Percentiles rank a stretch among this genome's conserved stretches.
These are phyloP conservation scores for Fusarium sp. DNA, from an alignment of 2,329 filamentous ascomycete genomes.

Conservation along the genomic window DNA sequence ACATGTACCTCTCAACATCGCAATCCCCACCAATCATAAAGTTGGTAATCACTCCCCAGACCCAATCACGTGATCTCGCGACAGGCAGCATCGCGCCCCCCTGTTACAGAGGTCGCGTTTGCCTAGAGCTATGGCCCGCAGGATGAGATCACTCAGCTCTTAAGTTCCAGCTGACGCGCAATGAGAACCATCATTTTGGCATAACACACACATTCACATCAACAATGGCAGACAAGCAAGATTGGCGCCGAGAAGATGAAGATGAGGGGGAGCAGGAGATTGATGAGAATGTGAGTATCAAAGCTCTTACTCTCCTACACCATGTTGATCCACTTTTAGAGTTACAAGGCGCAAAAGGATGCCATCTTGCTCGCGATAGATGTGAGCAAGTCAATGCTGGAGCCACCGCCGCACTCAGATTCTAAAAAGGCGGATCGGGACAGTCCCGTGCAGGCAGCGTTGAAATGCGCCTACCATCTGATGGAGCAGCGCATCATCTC, in stretches of 20 bases:
- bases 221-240: slow-evolving; percentile 53
- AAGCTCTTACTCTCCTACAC: slow-evolving; percentile 10
- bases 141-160: slow-evolving; percentile 39
- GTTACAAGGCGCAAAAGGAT: slow-evolving; percentile 94
- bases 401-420: slow-evolving; percentile 69
- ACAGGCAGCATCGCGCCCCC: slow-evolving; percentile 33
- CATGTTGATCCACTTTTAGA: slow-evolving; percentile 60
- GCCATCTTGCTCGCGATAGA: slow-evolving; percentile 98
- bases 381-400: slow-evolving; percentile 88
- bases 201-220: slow-evolving; percentile 14
- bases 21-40: slow-evolving; percentile 42
- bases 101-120: slow-evolving; percentile 47
- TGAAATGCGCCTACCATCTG: slow-evolving; percentile 93
- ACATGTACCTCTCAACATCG: slow-evolving; percentile 28
- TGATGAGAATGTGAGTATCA: slow-evolving; percentile 70
- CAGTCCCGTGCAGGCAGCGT: slow-evolving; percentile 82
- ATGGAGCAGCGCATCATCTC: slow-evolving; percentile 99
- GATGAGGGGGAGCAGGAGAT: slow-evolving; percentile 72
- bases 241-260: slow-evolving; percentile 66
- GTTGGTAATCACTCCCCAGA: slow-evolving; percentile 31
- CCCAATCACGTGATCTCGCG: slow-evolving; percentile 49
- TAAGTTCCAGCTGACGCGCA: slow-evolving; percentile 38
- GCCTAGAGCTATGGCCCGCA: slow-evolving; percentile 45
- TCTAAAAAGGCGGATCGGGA: slow-evolving; percentile 83
- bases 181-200: slow-evolving; percentile 20